Evolutionary conservation across 352 stramenopile genomes (phyloP).

Genomic region (Phytophthora quininea): DNA sequence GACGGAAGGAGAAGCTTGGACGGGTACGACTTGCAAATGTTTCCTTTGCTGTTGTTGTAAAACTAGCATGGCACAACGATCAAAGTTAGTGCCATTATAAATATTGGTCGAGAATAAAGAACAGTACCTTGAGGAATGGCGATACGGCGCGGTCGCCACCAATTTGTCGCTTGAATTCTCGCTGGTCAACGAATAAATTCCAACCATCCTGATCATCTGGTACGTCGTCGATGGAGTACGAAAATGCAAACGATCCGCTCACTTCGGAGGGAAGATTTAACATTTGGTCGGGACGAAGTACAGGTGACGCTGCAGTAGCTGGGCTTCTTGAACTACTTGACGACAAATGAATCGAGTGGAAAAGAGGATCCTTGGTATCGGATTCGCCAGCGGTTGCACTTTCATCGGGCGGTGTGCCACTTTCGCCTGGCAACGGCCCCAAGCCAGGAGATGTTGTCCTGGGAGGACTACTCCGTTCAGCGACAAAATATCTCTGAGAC

Average conservation of each 20-base stretch:
- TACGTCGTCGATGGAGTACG: constrained; percentile 52
- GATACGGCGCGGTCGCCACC: constrained; percentile 57
- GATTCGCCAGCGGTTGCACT: constrained; percentile 13
- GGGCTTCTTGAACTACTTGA: constrained; percentile 18
- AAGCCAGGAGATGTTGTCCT: constrained; percentile 25
- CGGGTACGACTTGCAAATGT: constrained; percentile 87
- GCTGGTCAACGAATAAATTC: constrained; percentile 76
- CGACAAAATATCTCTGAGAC: constrained; percentile 57
- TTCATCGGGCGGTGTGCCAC: constrained; percentile 15
- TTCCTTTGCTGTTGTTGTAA: constrained; percentile 80
- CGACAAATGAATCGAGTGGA: constrained; percentile 13
- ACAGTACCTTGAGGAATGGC: constrained; percentile 70
- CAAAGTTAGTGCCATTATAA: not conserved
- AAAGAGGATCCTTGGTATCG: constrained; percentile 17
- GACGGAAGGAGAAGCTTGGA: constrained; percentile 78
- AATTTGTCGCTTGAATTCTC: constrained; percentile 83
- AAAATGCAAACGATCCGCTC: constrained; percentile 75
- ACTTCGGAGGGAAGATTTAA: constrained; percentile 45
- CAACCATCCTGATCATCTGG: constrained; percentile 67
- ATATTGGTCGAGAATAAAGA: not conserved
- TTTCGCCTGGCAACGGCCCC: constrained; percentile 11
- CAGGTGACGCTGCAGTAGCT: constrained; percentile 40
- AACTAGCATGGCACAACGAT: constrained; percentile 38
- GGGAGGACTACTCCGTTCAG: constrained; percentile 23
- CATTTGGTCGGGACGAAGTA: constrained; percentile 43